phyloP scores from a whole-genome alignment of 768 basidiomycete species.

The Boletus vinaceobasis region DNA sequence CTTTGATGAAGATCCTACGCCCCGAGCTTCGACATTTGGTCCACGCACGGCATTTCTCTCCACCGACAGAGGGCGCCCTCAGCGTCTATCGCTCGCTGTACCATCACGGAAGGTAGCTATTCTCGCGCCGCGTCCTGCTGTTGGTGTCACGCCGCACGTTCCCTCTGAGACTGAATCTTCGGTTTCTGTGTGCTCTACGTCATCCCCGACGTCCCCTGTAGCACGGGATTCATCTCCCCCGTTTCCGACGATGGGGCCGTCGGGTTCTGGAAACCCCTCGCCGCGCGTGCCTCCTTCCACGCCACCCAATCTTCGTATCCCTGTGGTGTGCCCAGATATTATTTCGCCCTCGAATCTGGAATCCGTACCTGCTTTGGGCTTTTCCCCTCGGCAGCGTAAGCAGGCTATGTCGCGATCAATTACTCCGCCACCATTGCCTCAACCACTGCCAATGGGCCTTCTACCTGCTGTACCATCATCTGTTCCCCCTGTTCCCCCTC shows the following conservation, averaged over 20 bases:
- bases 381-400: slow-evolving; percentile 20
- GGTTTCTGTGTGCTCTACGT: slow-evolving; percentile 1
- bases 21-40: slow-evolving; percentile 20
- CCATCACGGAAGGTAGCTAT: slow-evolving; percentile 6
- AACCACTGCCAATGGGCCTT: slow-evolving; percentile 29
- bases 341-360: slow-evolving; percentile 6
- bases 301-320: slow-evolving; percentile 4
- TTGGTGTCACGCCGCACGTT: slow-evolving; percentile 18
- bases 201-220: slow-evolving; percentile 15
- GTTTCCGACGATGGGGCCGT: not conserved
- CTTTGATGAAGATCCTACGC: slow-evolving; percentile 26
- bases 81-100: slow-evolving; percentile 14
- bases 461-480: slow-evolving; percentile 27
- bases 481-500: slow-evolving; percentile 25
- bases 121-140: slow-evolving; percentile 14
- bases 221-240: not conserved
- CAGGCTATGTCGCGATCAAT: slow-evolving; percentile 24
- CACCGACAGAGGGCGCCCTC: slow-evolving; percentile 3
- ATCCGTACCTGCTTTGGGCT: slow-evolving; percentile 16
- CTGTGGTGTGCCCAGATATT: slow-evolving; percentile 1
- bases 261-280: not conserved
- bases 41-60: not conserved
- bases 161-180: slow-evolving; percentile 23
- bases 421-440: slow-evolving; percentile 25
- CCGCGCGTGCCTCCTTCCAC: not conserved